Evolutionary conservation across 441 rosid genomes (phyloP).

Genomic region (Bruguiera hainesii): DNA sequence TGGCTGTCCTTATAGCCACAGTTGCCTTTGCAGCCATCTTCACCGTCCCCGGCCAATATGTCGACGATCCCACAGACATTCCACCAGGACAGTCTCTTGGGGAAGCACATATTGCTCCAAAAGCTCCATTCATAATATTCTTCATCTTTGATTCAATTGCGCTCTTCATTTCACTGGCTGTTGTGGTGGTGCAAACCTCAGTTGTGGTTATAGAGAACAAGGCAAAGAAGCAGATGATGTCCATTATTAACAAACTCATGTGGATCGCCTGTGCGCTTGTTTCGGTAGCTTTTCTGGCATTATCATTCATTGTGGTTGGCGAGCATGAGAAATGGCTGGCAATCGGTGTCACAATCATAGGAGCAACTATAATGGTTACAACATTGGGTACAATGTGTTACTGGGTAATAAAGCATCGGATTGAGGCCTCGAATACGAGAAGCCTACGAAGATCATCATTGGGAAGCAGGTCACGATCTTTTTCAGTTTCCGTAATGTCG

Average conservation of each 20-base stretch:
- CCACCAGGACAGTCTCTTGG: constrained; percentile 59
- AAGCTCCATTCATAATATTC: constrained; percentile 64
- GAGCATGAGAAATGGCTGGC: constrained; percentile 63
- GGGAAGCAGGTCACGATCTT: constrained; percentile 58
- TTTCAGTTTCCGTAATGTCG: constrained; percentile 50
- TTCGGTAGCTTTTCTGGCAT: constrained; percentile 72
- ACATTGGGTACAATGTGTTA: constrained; percentile 85
- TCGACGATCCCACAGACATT: constrained; percentile 40
- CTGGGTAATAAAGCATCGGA: constrained; percentile 78
- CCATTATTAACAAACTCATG: constrained; percentile 83
- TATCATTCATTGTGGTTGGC: constrained; percentile 78
- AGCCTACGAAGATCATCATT: constrained; percentile 55
- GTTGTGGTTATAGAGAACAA: constrained; percentile 85
- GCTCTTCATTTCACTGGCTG: constrained; percentile 88
- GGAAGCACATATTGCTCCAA: constrained; percentile 61
- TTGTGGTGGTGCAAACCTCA: constrained; percentile 91
- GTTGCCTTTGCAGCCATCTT: constrained; percentile 95
- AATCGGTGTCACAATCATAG: constrained; percentile 63
- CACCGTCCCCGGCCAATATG: constrained; percentile 84
- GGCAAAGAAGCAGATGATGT: constrained; percentile 95
- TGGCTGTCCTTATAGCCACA: constrained; percentile 84
- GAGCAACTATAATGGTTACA: constrained; percentile 72
- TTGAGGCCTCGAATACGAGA: constrained; percentile 69
- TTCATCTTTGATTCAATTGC: constrained; percentile 79
- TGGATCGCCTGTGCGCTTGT: constrained; percentile 86